phyloP scores from a whole-genome alignment of 805 yeast genomes.

The Kuraishia floccosa region DNA sequence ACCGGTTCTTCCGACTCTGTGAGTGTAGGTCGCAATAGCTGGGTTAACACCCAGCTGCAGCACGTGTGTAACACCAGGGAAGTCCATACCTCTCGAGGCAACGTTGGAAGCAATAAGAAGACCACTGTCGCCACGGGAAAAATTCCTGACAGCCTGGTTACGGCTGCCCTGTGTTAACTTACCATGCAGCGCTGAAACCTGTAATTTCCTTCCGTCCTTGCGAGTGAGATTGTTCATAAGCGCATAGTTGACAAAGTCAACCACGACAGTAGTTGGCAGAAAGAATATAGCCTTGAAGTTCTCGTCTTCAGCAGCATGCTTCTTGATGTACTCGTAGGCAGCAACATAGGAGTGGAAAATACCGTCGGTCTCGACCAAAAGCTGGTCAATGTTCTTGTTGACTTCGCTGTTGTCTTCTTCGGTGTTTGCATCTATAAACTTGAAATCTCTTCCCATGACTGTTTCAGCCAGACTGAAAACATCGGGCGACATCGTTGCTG shows the following conservation, averaged over 20 bases:
- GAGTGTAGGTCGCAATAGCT: constrained; percentile 73
- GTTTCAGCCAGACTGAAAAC: constrained; percentile 56
- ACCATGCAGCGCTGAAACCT: constrained; percentile 45
- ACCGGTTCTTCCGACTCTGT: constrained; percentile 94
- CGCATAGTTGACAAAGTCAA: constrained; percentile 40
- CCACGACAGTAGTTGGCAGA: constrained; percentile 65
- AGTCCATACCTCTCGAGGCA: constrained; percentile 95
- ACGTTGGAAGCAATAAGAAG: constrained; percentile 82
- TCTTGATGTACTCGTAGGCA: constrained; percentile 37
- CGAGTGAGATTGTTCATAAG: constrained; percentile 15
- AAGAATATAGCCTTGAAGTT: constrained; percentile 82
- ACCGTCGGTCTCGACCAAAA: constrained; percentile 39
- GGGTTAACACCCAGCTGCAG: constrained; percentile 72
- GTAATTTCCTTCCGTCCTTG: constrained; percentile 8
- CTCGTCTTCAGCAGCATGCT: constrained; percentile 15
- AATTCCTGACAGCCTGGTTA: constrained; percentile 15
- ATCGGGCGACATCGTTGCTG: constrained; percentile 74
- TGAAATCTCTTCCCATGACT: constrained; percentile 40
- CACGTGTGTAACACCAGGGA: constrained; percentile 80
- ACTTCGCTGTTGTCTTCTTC: constrained; percentile 41
- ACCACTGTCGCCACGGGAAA: constrained; percentile 28
- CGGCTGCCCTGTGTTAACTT: constrained; percentile 61
- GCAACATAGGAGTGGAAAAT: constrained; percentile 51
- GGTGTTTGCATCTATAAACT: constrained; percentile 64
- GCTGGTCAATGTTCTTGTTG: constrained; percentile 70